Evolutionary conservation across 768 basidiomycete species (phyloP).

Genomic region (Xerocomus brunneocitrinus): DNA sequence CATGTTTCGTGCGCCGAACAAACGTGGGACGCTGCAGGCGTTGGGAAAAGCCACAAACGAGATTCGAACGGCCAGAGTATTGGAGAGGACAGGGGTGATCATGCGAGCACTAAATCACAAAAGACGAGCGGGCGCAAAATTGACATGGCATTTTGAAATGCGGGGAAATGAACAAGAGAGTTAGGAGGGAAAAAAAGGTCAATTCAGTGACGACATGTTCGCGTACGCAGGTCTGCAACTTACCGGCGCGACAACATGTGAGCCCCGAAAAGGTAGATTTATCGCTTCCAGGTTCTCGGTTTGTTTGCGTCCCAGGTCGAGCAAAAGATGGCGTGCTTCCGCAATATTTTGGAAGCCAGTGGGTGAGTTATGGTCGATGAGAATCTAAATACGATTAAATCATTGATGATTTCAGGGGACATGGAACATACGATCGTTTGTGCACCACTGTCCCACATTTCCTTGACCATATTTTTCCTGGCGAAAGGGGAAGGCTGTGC

Average conservation of each 20-base stretch:
- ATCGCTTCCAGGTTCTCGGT: constrained; percentile 41
- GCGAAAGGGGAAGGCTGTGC: constrained; percentile 57
- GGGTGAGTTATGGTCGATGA: constrained; percentile 80
- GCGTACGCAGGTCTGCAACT: constrained; percentile 24
- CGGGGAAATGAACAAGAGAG: constrained; percentile 7
- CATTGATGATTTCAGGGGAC: neutral
- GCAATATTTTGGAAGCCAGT: constrained; percentile 74
- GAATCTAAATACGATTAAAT: constrained; percentile 45
- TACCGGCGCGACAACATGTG: constrained; percentile 88
- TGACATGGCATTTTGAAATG: constrained; percentile 12
- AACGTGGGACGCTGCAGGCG: constrained; percentile 84
- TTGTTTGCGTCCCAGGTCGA: constrained; percentile 60
- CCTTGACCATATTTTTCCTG: constrained; percentile 63
- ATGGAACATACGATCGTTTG: constrained; percentile 57
- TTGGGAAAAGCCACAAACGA: constrained; percentile 82
- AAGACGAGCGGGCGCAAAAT: constrained; percentile 1
- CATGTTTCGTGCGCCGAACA: constrained; percentile 84
- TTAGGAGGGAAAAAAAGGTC: neutral
- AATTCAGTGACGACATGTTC: neutral
- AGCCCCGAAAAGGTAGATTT: constrained; percentile 44
- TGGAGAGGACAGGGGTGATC: constrained; percentile 80
- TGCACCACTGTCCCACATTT: constrained; percentile 92
- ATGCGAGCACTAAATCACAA: constrained; percentile 72
- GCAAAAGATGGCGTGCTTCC: constrained; percentile 71
- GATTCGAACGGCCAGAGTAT: constrained; percentile 44